Evolutionary conservation across 78 protist genomes (phyloP).

Genomic region (Tieghemostelium lacteum): DNA sequence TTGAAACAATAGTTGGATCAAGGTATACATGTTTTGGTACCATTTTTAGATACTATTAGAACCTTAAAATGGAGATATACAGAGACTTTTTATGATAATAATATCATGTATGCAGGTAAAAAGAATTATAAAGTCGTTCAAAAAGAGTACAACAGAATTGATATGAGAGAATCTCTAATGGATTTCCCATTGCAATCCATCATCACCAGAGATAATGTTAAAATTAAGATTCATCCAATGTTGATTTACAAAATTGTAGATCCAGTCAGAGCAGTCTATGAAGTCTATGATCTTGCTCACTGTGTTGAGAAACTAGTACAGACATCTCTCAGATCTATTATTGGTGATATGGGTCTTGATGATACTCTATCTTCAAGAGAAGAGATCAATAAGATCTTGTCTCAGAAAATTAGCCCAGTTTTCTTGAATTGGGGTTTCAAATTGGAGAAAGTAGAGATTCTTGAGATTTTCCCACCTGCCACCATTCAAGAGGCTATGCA

Average conservation of each 20-base stretch:
- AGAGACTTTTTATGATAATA: conserved; percentile 14
- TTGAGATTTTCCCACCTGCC: conserved; percentile 12
- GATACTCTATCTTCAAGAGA: conserved; percentile 17
- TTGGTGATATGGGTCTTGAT: conserved; percentile 36
- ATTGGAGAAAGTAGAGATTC: conserved; percentile 13
- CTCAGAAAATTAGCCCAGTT: not conserved
- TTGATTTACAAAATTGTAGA: not conserved
- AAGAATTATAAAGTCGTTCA: conserved; percentile 1
- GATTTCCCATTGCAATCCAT: conserved; percentile 29
- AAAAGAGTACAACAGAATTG: not conserved
- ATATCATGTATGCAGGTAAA: not conserved
- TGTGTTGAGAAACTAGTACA: conserved; percentile 19
- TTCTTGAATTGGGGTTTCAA: conserved; percentile 26
- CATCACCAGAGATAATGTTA: conserved; percentile 21
- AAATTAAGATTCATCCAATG: conserved; percentile 31
- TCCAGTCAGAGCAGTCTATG: conserved; percentile 32
- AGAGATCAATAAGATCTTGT: conserved; percentile 3
- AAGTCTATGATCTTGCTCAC: conserved; percentile 17
- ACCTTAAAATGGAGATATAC: conserved; percentile 26
- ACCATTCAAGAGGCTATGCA: conserved; percentile 14
- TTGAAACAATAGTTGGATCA: not conserved
- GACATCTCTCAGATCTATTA: conserved; percentile 10
- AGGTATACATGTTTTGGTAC: conserved; percentile 20
- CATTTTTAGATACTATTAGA: conserved; percentile 14
- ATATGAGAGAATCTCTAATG: conserved; percentile 22